These are phyloP conservation scores for Bryoerythrophyllum caledonicum DNA, from an alignment of 225 moss, liverwort and hornwort genomes.

Conservation along the genomic window DNA sequence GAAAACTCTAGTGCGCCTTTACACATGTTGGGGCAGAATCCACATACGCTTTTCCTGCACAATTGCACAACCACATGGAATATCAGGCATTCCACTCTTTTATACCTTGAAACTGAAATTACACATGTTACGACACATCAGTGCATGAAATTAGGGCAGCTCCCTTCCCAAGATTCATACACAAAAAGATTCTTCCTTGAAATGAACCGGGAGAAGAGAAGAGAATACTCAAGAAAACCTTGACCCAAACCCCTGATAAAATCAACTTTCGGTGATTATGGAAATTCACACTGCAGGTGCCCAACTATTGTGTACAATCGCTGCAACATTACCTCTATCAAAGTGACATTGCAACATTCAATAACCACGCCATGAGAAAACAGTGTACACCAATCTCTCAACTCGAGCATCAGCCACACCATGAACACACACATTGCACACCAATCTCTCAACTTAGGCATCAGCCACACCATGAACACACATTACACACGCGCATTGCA, in stretches of 20 bases:
- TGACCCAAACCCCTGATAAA: neutral
- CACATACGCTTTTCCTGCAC: conserved; percentile 83
- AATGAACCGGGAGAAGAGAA: neutral
- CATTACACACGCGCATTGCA: neutral
- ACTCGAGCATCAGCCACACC: neutral
- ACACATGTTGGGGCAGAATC: neutral
- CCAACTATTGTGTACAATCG: neutral
- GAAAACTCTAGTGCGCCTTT: no score
- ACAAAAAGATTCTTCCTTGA: neutral
- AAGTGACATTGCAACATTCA: neutral
- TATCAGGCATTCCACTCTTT: neutral
- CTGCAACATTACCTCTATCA: no score
- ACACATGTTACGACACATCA: neutral
- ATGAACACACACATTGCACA: neutral
- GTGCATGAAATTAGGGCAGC: neutral
- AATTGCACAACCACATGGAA: conserved; percentile 20
- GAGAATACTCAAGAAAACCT: neutral
- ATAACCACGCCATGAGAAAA: neutral
- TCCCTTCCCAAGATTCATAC: neutral
- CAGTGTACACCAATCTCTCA: neutral
- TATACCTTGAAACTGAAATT: neutral
- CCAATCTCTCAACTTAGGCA: neutral
- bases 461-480: neutral
- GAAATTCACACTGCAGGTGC: neutral
- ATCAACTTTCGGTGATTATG: neutral